phyloP scores from a whole-genome alignment of 1,284 basidiomycete genomes.

The Boletus albobrunnescens region DNA sequence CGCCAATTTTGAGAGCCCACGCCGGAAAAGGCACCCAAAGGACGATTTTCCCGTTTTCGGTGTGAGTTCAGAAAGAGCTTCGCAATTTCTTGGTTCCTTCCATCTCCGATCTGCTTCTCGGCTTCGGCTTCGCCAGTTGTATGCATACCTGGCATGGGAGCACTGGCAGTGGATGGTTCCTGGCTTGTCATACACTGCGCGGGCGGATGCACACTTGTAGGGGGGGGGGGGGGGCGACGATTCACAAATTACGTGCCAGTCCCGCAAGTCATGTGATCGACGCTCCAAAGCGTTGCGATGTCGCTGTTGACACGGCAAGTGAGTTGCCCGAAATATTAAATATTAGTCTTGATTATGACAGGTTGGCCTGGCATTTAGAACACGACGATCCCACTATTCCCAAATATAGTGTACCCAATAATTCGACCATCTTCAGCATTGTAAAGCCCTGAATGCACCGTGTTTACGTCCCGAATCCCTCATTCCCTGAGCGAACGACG shows the following conservation, averaged over 20 bases:
- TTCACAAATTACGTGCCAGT: constrained; percentile 9
- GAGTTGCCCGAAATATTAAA: constrained; percentile 6
- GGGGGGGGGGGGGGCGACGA: too few species aligned
- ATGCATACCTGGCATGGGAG: constrained; percentile 16
- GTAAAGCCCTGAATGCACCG: not conserved
- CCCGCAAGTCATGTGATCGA: constrained; percentile 5
- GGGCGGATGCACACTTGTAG: too few species aligned
- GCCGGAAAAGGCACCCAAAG: constrained; percentile 1
- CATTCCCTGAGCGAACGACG: not conserved
- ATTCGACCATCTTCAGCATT: too few species aligned
- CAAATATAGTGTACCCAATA: not conserved
- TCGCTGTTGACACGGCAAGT: constrained; percentile 10
- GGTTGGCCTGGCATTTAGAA: constrained; percentile 16
- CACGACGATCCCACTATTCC: constrained; percentile 18
- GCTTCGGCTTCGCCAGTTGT: constrained; percentile 16
- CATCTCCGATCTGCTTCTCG: constrained; percentile 27
- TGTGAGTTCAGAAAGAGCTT: constrained; percentile 10
- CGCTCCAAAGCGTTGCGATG: constrained; percentile 6
- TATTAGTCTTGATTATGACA: constrained; percentile 3
- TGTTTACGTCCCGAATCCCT: not conserved
- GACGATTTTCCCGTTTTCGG: constrained; percentile 15
- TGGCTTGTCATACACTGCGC: not conserved
- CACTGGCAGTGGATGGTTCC: constrained; percentile 6
- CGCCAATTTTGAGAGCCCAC: not conserved
- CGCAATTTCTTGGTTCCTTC: constrained; percentile 13